phyloP scores from a whole-genome alignment of 1,284 basidiomycete species.

The Moniliophthora roreri region DNA sequence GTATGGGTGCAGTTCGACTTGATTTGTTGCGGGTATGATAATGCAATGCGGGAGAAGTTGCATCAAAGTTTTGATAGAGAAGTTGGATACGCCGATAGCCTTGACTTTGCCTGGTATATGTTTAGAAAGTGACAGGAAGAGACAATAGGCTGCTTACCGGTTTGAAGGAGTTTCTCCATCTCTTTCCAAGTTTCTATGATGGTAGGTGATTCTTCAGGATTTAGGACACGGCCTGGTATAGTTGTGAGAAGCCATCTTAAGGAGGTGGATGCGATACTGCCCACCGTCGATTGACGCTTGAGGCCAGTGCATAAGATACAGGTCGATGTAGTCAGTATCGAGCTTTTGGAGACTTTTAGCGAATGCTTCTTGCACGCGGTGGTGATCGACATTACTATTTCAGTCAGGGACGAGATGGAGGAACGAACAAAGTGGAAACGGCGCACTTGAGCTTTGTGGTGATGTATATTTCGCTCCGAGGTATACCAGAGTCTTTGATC shows the following conservation, averaged over 20 bases:
- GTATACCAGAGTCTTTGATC: slow-evolving; percentile 44
- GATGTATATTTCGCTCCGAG: slow-evolving; percentile 50
- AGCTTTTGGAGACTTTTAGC: slow-evolving; percentile 57
- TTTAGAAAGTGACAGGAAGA: not conserved
- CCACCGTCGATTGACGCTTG: slow-evolving; percentile 18
- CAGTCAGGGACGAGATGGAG: not conserved
- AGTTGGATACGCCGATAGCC: slow-evolving; percentile 70
- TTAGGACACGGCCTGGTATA: slow-evolving; percentile 1
- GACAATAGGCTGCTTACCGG: too few relatives aligned
- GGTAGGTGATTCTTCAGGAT: slow-evolving; percentile 46
- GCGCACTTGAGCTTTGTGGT: slow-evolving; percentile 43
- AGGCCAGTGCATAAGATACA: slow-evolving; percentile 74
- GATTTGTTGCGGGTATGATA: slow-evolving; percentile 58
- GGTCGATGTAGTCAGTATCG: slow-evolving; percentile 63
- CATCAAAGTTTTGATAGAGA: slow-evolving; percentile 54
- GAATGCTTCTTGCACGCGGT: slow-evolving; percentile 49
- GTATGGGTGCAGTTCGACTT: slow-evolving; percentile 58
- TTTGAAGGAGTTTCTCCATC: slow-evolving; percentile 50
- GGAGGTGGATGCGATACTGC: not conserved
- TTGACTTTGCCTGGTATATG: slow-evolving; percentile 40
- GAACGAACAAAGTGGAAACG: not conserved
- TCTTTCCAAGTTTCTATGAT: slow-evolving; percentile 53
- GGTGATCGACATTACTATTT: slow-evolving; percentile 35
- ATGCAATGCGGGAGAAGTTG: slow-evolving; percentile 35
- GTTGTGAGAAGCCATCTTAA: not conserved